These are phyloP conservation scores for Leptodermis oblonga DNA, from an alignment of 257 asterid species.

Conservation along the genomic window DNA sequence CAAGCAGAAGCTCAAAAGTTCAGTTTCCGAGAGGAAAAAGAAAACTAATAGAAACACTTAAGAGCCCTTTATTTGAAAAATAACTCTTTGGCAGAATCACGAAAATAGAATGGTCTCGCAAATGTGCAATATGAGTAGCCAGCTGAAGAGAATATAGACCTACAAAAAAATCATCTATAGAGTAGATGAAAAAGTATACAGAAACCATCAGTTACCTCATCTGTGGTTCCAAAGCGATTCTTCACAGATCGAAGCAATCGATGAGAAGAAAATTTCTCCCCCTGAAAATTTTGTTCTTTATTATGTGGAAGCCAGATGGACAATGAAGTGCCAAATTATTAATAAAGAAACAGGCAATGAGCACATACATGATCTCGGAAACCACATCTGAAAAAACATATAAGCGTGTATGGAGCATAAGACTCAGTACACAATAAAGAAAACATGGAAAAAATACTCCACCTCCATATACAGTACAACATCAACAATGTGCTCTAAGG, in stretches of 20 bases:
- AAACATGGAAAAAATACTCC: constrained; percentile 35
- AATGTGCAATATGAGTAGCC: not conserved
- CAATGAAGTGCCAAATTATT: constrained; percentile 1
- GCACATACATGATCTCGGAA: not conserved
- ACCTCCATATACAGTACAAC: constrained; percentile 95
- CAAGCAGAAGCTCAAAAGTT: not conserved
- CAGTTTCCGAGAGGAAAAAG: not conserved
- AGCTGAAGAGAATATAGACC: not conserved
- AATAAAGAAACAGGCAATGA: not conserved
- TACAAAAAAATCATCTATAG: not conserved
- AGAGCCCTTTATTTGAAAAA: not conserved
- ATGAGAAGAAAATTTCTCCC: constrained; percentile 82
- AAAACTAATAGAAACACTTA: not conserved
- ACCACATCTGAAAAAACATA: not conserved
- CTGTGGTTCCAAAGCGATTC: constrained; percentile 96
- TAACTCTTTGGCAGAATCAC: not conserved
- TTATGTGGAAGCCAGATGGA: constrained; percentile 12
- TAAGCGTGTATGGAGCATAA: not conserved
- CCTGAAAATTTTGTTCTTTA: constrained; percentile 50
- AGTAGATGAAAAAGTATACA: not conserved
- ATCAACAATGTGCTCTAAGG: constrained; percentile 93
- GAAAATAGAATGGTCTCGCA: not conserved
- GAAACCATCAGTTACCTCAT: constrained; percentile 59
- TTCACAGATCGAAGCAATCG: constrained; percentile 84
- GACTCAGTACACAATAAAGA: constrained; percentile 16